A percentile compares a stretch with the other conserved stretches of the same genome.
These are phyloP conservation scores for Malus hybrid DNA, from an alignment of 331 rosid species.

Conservation along the genomic window DNA sequence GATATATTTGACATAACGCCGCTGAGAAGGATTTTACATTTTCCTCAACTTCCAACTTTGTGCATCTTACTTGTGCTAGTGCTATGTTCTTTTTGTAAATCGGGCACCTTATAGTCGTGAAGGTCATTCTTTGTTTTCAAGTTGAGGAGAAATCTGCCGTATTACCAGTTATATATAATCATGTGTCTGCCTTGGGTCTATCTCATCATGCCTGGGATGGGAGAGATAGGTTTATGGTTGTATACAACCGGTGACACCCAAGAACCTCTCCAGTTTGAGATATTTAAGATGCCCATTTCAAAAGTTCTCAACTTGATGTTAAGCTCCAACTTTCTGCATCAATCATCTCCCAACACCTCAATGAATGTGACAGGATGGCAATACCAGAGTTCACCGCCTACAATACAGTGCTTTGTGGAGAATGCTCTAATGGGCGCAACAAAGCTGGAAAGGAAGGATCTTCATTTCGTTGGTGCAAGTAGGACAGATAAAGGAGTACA, in stretches of 20 bases:
- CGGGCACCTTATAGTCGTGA: background rate
- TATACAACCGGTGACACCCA: background rate
- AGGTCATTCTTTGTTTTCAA: background rate
- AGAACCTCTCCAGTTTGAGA: background rate
- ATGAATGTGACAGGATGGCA: slow-evolving; percentile 73
- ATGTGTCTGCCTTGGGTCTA: too few relatives aligned
- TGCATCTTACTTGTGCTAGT: too few relatives aligned
- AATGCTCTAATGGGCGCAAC: slow-evolving; percentile 56
- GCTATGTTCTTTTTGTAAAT: background rate
- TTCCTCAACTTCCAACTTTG: background rate
- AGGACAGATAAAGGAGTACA: slow-evolving; percentile 92
- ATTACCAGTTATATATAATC: too few relatives aligned
- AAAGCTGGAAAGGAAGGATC: slow-evolving; percentile 72
- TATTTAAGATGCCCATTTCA: background rate
- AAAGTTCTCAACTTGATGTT: background rate
- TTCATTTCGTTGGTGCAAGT: slow-evolving; percentile 74
- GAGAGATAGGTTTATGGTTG: background rate
- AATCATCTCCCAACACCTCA: background rate
- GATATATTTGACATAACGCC: background rate
- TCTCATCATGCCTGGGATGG: background rate
- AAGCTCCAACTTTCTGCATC: background rate
- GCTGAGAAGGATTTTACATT: background rate
- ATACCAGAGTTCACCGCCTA: slow-evolving; percentile 87
- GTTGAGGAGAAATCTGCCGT: too few relatives aligned
- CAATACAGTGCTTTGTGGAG: slow-evolving; percentile 70